These are phyloP conservation scores for Citrus cavaleriei DNA, from an alignment of 345 rosid genomes.

Conservation along the genomic window DNA sequence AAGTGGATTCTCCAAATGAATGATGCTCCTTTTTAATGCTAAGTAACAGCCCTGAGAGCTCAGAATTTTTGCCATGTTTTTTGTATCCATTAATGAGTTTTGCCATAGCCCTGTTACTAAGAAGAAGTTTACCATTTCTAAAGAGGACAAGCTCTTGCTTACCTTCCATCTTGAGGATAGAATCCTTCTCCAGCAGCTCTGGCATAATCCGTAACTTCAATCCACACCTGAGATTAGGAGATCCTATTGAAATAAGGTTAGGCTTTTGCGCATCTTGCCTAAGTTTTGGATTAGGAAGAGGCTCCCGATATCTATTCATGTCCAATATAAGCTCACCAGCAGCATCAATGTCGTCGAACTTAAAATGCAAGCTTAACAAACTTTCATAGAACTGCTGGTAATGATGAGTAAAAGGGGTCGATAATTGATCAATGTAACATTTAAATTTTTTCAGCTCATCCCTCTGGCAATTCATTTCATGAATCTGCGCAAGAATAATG, in stretches of 20 bases:
- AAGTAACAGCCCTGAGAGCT: constrained; percentile 55
- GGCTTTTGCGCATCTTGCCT: constrained; percentile 26
- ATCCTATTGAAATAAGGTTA: constrained; percentile 65
- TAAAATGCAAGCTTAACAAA: constrained; percentile 67
- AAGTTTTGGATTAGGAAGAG: constrained; percentile 20
- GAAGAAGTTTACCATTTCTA: constrained; percentile 48
- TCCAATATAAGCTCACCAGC: constrained; percentile 56
- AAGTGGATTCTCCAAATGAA: constrained; percentile 14
- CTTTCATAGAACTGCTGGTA: constrained; percentile 57
- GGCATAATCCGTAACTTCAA: constrained; percentile 58
- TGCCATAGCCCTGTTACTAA: constrained; percentile 51
- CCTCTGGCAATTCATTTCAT: constrained; percentile 71
- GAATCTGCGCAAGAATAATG: constrained; percentile 48
- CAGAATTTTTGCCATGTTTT: constrained; percentile 40
- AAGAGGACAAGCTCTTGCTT: constrained; percentile 38
- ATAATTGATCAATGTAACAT: constrained; percentile 42
- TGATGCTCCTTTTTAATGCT: constrained; percentile 27
- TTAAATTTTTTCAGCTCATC: constrained; percentile 72
- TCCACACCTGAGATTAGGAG: constrained; percentile 55
- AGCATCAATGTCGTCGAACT: constrained; percentile 65
- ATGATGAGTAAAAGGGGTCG: constrained; percentile 42
- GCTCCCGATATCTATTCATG: constrained; percentile 30
- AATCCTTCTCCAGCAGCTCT: constrained; percentile 47
- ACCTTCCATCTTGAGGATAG: constrained; percentile 28
- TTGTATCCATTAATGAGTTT: constrained; percentile 59